A percentile compares a stretch with the other conserved stretches of the same genome.
These are phyloP conservation scores for Fraxinus velutina DNA, from an alignment of 305 asterid genomes.

Conservation along the genomic window DNA sequence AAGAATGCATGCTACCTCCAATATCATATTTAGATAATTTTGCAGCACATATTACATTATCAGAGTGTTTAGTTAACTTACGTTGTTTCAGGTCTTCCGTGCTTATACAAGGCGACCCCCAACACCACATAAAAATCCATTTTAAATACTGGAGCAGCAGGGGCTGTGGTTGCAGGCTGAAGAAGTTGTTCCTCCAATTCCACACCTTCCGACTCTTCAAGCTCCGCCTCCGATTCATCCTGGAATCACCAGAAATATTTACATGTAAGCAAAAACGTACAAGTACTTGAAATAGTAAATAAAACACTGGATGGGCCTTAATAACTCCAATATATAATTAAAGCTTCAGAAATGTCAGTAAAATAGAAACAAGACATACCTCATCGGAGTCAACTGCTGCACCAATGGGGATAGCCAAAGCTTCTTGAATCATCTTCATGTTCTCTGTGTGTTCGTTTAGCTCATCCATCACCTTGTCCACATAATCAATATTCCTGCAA, in stretches of 20 bases:
- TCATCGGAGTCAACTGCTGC: slow-evolving; percentile 62
- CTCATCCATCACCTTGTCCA: slow-evolving; percentile 74
- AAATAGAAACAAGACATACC: slow-evolving; percentile 26
- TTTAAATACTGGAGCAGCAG: slow-evolving; percentile 29
- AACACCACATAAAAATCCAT: no score
- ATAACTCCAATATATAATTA: background rate
- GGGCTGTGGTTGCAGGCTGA: slow-evolving; percentile 51
- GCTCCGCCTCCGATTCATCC: slow-evolving; percentile 74
- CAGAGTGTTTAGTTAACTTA: slow-evolving; percentile 39
- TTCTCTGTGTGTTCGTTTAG: slow-evolving; percentile 63
- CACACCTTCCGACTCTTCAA: slow-evolving; percentile 58
- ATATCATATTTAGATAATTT: background rate
- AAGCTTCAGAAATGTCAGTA: background rate
- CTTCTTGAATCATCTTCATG: slow-evolving; percentile 67
- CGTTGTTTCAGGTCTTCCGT: slow-evolving; percentile 91
- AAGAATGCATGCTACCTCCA: background rate
- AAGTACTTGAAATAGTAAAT: background rate
- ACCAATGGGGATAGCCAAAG: slow-evolving; percentile 56
- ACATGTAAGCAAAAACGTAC: background rate
- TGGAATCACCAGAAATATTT: slow-evolving; percentile 16
- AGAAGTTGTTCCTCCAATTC: slow-evolving; percentile 61
- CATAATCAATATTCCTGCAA: slow-evolving; percentile 55
- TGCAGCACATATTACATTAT: background rate
- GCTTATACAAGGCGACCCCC: slow-evolving; percentile 28
- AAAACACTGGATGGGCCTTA: background rate